Evolutionary conservation across 1,284 basidiomycete genomes (phyloP), one percentile per base, ranked within the genome.

Genomic region (Apiotrichum brassicae): DNA sequence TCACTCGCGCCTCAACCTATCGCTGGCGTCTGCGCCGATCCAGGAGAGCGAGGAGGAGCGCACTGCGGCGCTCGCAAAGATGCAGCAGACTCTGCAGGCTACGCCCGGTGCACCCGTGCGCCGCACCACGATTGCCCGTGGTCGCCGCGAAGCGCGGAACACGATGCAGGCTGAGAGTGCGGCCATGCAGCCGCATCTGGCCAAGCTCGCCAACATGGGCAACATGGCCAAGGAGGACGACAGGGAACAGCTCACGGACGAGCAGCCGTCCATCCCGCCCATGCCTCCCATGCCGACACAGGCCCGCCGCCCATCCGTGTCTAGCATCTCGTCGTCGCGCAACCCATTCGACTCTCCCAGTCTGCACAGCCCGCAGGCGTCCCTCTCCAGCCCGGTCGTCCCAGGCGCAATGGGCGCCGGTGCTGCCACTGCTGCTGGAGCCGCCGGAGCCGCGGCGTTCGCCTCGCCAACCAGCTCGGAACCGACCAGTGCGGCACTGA

Each of bases 131-230:
- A 70, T 72, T 25, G 68, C 72, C 2, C 62, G 77, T 39, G 76
- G 76, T 36, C 62, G 76, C 28, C 60, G 76, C 25, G 76, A 77
- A 49, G 75, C 75, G 4, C 64, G 76, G 39, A 75, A 76, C 60
- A 77, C 75, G 12, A 75, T 73, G 60, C 73, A 51, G 43, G 42
- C 46, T 2, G 55, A 50, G 16, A 37, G 26, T 6, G 19, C 28
- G 46, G 37, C 55, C 7, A 22, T 51, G 4, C 49, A 48, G 2
- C 43, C 48, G 2, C 54, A 53, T 38, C 36, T 53, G 26, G 34
- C 40, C 4, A 42, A 46, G 0, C 26, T 56, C 3, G 48, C 55
- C 7, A 41, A 43, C 5, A 44, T 47, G 28, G 41, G 44, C 6
- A 16, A 48, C 24, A 40, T 16, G 8, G 26, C 44, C 13, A 33